phyloP scores from a whole-genome alignment of 148 eudicot species.

The Cornus suecica region DNA sequence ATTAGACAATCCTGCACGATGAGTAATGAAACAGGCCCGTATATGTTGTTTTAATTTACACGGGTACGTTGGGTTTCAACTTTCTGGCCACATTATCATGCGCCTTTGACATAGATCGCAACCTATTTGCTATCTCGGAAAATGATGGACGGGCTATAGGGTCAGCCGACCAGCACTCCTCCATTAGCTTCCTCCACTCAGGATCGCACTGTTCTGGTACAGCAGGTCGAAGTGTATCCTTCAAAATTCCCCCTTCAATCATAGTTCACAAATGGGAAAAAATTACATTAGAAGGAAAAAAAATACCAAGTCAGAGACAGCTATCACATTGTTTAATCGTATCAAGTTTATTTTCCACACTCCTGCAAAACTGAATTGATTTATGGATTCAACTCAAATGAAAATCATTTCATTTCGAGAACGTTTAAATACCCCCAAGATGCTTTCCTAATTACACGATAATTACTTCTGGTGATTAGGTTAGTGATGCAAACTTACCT shows the following conservation, averaged over 20 bases:
- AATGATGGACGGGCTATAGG: constrained; percentile 75
- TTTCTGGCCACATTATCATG: constrained; percentile 34
- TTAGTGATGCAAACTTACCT: constrained; percentile 33
- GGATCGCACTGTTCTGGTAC: constrained; percentile 73
- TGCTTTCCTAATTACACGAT: not conserved
- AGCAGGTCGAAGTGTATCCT: constrained; percentile 78
- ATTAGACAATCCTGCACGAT: not conserved
- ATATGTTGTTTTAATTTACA: constrained; percentile 7
- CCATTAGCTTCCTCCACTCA: constrained; percentile 83
- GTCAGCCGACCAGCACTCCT: constrained; percentile 80
- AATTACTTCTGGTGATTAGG: not conserved
- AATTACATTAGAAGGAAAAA: not conserved
- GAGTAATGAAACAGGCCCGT: not conserved
- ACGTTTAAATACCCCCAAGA: not conserved
- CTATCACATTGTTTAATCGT: constrained; percentile 1
- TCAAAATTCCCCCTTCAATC: constrained; percentile 72
- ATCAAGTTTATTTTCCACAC: not conserved
- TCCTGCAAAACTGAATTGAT: not conserved
- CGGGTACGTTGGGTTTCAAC: constrained; percentile 10
- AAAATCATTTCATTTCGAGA: not conserved
- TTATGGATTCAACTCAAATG: not conserved
- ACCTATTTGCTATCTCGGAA: constrained; percentile 58
- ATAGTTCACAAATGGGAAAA: not conserved
- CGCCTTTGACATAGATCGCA: constrained; percentile 57
- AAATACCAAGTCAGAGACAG: not conserved